Conservation (phyloP, 2,329 filamentous ascomycete species). For the Tolypocladium nubicola region DNA sequence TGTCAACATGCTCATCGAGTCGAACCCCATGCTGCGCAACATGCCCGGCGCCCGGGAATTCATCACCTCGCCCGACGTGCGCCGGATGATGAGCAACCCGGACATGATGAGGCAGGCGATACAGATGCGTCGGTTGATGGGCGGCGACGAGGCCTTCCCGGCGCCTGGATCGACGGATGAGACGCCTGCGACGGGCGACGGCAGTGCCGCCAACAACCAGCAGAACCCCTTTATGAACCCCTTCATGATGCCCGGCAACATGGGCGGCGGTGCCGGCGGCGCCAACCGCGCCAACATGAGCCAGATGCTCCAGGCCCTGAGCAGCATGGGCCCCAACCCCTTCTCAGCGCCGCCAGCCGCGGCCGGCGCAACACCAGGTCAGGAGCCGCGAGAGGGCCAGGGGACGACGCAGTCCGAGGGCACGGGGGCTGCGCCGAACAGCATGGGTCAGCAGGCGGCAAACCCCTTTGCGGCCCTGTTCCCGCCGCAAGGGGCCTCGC, state of each 20-base stretch:
- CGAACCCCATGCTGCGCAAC: slow-evolving; percentile 71
- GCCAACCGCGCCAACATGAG: slow-evolving; percentile 9
- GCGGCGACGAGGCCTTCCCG: slow-evolving; percentile 58
- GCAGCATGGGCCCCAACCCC: slow-evolving; percentile 21
- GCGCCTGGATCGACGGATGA: slow-evolving; percentile 88
- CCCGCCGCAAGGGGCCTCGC: slow-evolving; percentile 15
- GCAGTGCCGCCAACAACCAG: slow-evolving; percentile 15
- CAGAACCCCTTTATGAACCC: slow-evolving; percentile 34
- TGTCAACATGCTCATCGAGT: slow-evolving; percentile 87
- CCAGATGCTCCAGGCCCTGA: slow-evolving; percentile 17
- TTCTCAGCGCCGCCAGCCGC: slow-evolving; percentile 16
- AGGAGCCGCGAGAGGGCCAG: slow-evolving; percentile 12
- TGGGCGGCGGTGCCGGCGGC: slow-evolving; percentile 10
- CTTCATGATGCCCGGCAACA: slow-evolving; percentile 15
- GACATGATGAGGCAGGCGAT: slow-evolving; percentile 72
- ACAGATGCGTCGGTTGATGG: slow-evolving; percentile 67
- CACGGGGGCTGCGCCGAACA: slow-evolving; percentile 12
- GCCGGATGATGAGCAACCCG: slow-evolving; percentile 88
- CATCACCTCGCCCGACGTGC: slow-evolving; percentile 78
- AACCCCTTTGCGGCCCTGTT: slow-evolving; percentile 65
- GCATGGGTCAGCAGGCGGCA: slow-evolving; percentile 27
- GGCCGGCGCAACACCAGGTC: slow-evolving; percentile 12
- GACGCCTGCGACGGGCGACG: slow-evolving; percentile 41
- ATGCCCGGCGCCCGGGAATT: slow-evolving; percentile 72
- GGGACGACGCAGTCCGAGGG: slow-evolving; percentile 10